Evolutionary conservation across 768 basidiomycete species (phyloP), one percentile per base, ranked within the genome.

Genomic region (Vararia minispora): DNA sequence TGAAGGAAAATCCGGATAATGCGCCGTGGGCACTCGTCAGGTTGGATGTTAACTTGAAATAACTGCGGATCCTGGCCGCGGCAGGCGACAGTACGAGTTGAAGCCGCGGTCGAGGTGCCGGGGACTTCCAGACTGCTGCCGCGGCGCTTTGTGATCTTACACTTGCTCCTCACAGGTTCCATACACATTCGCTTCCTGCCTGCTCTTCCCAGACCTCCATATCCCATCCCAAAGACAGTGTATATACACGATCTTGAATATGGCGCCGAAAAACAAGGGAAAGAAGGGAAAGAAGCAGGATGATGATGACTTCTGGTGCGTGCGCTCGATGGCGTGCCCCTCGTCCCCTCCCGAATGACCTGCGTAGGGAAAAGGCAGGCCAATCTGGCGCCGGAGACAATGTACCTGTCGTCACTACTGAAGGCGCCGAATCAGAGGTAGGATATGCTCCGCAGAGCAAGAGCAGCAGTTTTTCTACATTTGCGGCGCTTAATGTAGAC

Each of bases 271-370:
- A 56, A 71, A 67, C 55, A 88, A 88, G 55, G 89, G 81, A 47
- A 94, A 92, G 67, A 92, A 90, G 53, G 76, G 70, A 22, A 90
- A 90, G 64, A 81, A 76, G 51, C 66, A 65, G 30, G 77, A 81
- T 49, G 88, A 92, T 46, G 86, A 88, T 51, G 78, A 73, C 27
- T 84, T 72, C 62, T 94, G 89, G 89, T 87, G 34, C 24, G 65
- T 42, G 11, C 24, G 13, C 26, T 33, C 31, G 35, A 35, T 29
- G 20, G 27, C 17, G 21, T 22, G 28, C 33, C 28, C 29, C 29
- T 28, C 6, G 11, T 11, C 31, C 5, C 17, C 20, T 24, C 18
- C 44, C 43, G 63, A 48, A 37, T 34, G 37, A 40, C 36, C 28
- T 29, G 25, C 31, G 32, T 49, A 82, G 79, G 79, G 79, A 75